Base-by-base conservation (phyloP, 2,329 filamentous ascomycete genomes). In the Boeremia exigua region DNA sequence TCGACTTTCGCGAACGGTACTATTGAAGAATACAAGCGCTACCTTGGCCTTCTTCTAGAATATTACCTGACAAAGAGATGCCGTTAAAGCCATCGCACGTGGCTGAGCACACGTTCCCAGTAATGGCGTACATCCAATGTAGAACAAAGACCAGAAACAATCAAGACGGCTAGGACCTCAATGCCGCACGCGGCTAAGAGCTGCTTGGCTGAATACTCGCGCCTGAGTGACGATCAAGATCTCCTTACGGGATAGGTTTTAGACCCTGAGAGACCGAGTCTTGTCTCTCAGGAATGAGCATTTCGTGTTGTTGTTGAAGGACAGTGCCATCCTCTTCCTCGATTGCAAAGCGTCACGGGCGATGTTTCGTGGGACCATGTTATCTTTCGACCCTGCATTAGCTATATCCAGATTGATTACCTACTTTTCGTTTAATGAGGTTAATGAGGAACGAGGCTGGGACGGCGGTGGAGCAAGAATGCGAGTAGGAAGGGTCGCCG, bases 61-160 rank as follows among this genome's bases (percentile, higher is more conserved):
- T 53, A 49, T 37, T 61, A 48, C 55, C 48, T 52, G 67, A 73
- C 68, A 74, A 74, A 73, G 71, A 63, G 61, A 51, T 32, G 6
- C 6, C 19, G 25, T 14, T 47, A 40, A 19, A 29, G 36, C 59
- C 12, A 40, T 44, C 23, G 58, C 68, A 71, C 63, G 66, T 74
- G 68, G 44, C 46, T 29, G 30, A 17, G 17, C 25, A 39, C 52
- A 54, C 53, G 48, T 60, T 63, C 54, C 61, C 56, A 59, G 54
- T 49, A 49, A 34, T 37, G 25, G n/a, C 34, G 29, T 19, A 56
- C 44, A 56, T 54, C 36, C 46, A 53, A 45, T 44, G 48, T 45
- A 44, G 54, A 55, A 73, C 68, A 72, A 73, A 73, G 69, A 54
- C 44, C 43, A 12, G 47, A 50, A 57, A 47, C 39, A 51, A 47